A percentile compares a stretch with the other conserved stretches of the same genome.
Evolutionary conservation across 73 alveolate genomes (phyloP).

Genomic region (Paramecium sexaurelia): DNA sequence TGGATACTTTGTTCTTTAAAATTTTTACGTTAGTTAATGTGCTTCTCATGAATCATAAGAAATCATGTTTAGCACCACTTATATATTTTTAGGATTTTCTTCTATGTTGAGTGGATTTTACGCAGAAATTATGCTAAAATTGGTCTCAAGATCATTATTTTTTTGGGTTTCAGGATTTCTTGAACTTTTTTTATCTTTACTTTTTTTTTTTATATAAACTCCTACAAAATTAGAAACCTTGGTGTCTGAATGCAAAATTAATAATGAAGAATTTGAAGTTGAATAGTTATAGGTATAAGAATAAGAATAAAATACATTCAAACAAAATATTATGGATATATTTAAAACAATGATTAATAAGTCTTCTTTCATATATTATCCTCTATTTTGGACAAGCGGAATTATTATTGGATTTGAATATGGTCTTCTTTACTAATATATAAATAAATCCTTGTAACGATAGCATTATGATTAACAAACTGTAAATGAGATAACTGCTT

Average conservation of each 20-base stretch:
- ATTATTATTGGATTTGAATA: not conserved
- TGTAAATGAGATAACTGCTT: not conserved
- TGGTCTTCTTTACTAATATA: not conserved
- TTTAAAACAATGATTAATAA: not conserved
- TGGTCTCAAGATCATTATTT: not conserved
- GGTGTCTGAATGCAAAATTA: not conserved
- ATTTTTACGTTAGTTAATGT: slow-evolving; percentile 26
- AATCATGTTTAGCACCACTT: slow-evolving; percentile 14
- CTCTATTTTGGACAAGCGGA: not conserved
- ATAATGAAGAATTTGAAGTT: not conserved
- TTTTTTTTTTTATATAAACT: not conserved
- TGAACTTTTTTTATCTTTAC: not conserved
- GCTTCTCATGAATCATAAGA: not conserved
- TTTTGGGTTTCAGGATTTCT: not conserved
- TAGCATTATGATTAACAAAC: not conserved
- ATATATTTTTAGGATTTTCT: not conserved
- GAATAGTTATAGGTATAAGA: too few species aligned
- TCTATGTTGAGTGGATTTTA: slow-evolving; percentile 19
- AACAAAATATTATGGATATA: not conserved
- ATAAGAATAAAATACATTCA: not conserved
- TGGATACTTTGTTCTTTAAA: slow-evolving; percentile 5
- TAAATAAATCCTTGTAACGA: not conserved
- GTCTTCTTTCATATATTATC: not conserved
- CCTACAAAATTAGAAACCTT: not conserved
- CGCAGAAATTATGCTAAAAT: not conserved